Percentiles rank a stretch among this genome's conserved stretches.
phyloP scores from a whole-genome alignment of 108 stramenopile genomes.

The Aurantiochytrium sp. region DNA sequence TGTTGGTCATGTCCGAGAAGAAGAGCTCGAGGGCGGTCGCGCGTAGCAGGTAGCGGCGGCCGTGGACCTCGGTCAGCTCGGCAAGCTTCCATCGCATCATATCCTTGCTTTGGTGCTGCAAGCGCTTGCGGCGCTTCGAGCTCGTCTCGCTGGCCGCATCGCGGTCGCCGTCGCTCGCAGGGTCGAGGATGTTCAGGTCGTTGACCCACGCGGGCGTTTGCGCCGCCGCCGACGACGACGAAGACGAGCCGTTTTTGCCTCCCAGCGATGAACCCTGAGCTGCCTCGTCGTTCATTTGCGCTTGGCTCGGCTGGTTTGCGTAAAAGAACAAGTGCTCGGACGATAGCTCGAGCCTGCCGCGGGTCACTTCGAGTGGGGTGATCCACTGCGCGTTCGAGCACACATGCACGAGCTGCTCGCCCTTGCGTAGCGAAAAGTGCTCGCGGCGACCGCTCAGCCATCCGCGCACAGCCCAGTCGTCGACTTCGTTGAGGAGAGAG shows the following conservation, averaged over 20 bases:
- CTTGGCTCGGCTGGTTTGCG: neutral
- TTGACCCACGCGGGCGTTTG: neutral
- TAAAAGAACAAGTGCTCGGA: conserved; percentile 6
- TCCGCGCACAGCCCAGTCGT: conserved; percentile 2
- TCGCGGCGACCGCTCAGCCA: neutral
- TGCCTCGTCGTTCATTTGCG: neutral
- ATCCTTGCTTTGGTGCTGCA: neutral
- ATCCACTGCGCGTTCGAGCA: conserved; percentile 18
- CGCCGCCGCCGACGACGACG: neutral
- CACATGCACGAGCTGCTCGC: conserved; percentile 19
- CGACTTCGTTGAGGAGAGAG: conserved; percentile 1
- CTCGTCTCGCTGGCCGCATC: conserved; percentile 1
- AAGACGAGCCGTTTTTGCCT: too few relatives aligned
- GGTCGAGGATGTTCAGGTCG: neutral
- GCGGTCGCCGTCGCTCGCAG: neutral
- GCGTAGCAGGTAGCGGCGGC: conserved; percentile 82
- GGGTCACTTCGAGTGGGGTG: neutral
- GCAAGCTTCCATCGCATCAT: conserved; percentile 22
- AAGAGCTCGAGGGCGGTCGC: conserved; percentile 91
- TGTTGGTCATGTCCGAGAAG: conserved; percentile 71
- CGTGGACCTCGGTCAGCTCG: conserved; percentile 56
- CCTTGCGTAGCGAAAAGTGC: neutral
- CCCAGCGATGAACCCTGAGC: too few relatives aligned
- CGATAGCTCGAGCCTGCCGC: conserved; percentile 1
- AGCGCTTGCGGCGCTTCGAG: neutral